Conservation (phyloP, 768 basidiomycete genomes). For the Russula virescens region DNA sequence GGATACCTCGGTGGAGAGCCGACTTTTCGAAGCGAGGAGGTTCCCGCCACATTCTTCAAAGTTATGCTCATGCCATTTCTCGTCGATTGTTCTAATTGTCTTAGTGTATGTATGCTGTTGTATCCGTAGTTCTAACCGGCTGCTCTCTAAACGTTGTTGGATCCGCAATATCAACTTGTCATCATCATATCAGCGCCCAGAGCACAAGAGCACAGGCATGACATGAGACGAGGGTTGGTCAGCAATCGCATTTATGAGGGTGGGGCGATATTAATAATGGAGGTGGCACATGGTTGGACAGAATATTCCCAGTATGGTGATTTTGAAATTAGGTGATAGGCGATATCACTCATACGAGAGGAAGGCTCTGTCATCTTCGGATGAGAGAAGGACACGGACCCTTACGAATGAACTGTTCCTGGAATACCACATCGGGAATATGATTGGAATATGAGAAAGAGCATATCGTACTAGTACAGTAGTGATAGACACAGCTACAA, state of each 20-base stretch:
- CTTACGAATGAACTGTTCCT: neutral
- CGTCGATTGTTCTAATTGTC: neutral
- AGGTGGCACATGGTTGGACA: no score
- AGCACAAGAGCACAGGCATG: no score
- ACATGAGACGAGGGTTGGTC: neutral
- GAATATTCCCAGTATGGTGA: neutral
- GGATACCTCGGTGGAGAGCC: constrained; percentile 20
- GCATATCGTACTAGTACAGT: no score
- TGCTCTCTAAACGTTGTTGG: neutral
- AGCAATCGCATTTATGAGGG: neutral
- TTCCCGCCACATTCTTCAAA: neutral
- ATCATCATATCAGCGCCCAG: neutral
- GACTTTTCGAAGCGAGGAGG: constrained; percentile 3
- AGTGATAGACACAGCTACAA: no score
- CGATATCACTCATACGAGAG: neutral
- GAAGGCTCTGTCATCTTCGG: constrained; percentile 11
- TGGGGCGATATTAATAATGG: neutral
- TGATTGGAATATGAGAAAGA: neutral
- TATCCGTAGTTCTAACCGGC: constrained; percentile 8
- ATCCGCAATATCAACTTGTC: neutral
- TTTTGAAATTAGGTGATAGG: neutral
- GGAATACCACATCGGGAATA: neutral
- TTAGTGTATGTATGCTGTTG: neutral
- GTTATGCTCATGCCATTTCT: neutral
- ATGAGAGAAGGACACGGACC: neutral